phyloP scores from a whole-genome alignment of 495 filamentous ascomycete species.

The Thermothielavioides terrestris region DNA sequence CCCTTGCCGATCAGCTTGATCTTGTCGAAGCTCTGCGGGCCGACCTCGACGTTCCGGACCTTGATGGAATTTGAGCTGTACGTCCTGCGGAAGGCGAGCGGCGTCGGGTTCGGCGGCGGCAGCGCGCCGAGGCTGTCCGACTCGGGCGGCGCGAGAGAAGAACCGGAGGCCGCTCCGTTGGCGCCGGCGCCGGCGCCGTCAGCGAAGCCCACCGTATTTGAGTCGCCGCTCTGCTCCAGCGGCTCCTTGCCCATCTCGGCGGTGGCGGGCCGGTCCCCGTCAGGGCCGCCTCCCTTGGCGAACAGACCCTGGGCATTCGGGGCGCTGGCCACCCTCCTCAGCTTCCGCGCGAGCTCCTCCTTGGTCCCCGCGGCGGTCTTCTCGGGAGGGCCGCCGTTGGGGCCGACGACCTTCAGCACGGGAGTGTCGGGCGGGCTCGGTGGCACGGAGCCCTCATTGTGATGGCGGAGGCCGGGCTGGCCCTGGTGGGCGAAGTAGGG shows the following conservation, averaged over 20 bases:
- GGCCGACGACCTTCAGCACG: conserved; percentile 59
- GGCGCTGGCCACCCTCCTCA: conserved; percentile 88
- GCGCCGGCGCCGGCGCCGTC: no score
- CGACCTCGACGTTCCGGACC: conserved; percentile 91
- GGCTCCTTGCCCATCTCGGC: conserved; percentile 75
- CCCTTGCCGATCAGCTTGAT: conserved; percentile 98
- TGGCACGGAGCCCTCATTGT: conserved; percentile 90
- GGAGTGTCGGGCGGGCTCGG: conserved; percentile 95
- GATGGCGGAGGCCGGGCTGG: conserved; percentile 83
- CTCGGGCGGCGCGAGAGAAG: conserved; percentile 19
- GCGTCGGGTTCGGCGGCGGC: conserved; percentile 40
- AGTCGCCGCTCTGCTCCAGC: conserved; percentile 48
- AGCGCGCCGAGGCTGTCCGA: conserved; percentile 28
- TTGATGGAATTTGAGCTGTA: conserved; percentile 99
- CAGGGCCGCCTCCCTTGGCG: conserved; percentile 31
- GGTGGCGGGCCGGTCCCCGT: conserved; percentile 63
- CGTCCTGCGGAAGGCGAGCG: conserved; percentile 77
- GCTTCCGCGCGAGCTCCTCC: conserved; percentile 84
- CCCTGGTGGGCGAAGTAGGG: conserved; percentile 97
- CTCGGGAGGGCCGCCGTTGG: conserved; percentile 44
- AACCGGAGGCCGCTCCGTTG: no score
- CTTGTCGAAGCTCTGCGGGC: conserved; percentile 95
- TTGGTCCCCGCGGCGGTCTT: conserved; percentile 74
- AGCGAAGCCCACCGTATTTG: conserved; percentile 47
- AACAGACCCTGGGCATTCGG: conserved; percentile 96